Conservation (phyloP, 805 yeast species). For the Candida cerambycidarum region DNA sequence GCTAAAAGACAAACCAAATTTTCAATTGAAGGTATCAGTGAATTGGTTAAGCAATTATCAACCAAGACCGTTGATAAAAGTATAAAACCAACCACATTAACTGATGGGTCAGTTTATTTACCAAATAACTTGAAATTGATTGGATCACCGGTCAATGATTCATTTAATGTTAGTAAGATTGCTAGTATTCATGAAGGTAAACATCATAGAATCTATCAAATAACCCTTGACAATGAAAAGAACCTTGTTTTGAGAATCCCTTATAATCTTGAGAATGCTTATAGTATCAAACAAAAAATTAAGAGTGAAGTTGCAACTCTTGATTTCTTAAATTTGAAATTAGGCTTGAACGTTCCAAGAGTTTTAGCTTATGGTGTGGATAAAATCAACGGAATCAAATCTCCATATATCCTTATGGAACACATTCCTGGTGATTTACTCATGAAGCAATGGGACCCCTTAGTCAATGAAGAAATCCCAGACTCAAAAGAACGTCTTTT, state of each 20-base stretch:
- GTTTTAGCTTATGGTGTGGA: conserved; percentile 67
- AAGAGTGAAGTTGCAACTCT: conserved; percentile 92
- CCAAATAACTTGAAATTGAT: conserved; percentile 50
- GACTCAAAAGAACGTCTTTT: conserved; percentile 50
- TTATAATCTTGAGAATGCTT: conserved; percentile 69
- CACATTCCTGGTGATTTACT: conserved; percentile 73
- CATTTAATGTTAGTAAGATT: conserved; percentile 60
- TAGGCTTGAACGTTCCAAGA: conserved; percentile 70
- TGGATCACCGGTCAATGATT: conserved; percentile 40
- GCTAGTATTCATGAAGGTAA: conserved; percentile 91
- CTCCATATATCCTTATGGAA: conserved; percentile 83
- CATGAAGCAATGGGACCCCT: conserved; percentile 91
- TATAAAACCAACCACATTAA: conserved; percentile 38
- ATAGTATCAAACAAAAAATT: conserved; percentile 62
- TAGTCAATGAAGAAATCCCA: conserved; percentile 53
- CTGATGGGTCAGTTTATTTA: conserved; percentile 43
- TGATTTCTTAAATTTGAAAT: conserved; percentile 71
- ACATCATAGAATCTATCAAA: conserved; percentile 83
- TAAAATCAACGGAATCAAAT: conserved; percentile 58
- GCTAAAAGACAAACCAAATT: conserved; percentile 76
- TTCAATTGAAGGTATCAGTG: conserved; percentile 73
- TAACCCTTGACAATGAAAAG: conserved; percentile 61
- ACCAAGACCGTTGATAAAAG: conserved; percentile 30
- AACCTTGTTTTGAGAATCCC: conserved; percentile 81
- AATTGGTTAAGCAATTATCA: conserved; percentile 48